phyloP scores from a whole-genome alignment of 164 flowering plant species.

The Piper longum region DNA sequence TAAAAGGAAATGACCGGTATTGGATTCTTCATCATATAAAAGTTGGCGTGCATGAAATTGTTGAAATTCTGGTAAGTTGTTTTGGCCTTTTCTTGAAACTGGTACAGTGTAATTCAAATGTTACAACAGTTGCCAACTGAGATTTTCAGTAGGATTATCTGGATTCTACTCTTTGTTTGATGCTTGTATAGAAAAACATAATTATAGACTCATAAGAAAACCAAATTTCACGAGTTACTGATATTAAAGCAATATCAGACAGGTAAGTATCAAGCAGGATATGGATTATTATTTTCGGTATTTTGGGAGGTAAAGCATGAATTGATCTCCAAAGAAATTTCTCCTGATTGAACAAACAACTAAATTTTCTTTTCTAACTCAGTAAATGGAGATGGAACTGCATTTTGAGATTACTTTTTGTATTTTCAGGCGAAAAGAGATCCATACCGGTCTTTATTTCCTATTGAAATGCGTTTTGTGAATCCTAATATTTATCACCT shows the following conservation, averaged over 20 bases:
- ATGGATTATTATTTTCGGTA: neutral
- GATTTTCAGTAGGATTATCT: neutral
- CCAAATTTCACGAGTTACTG: neutral
- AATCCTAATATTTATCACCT: slow-evolving; percentile 88
- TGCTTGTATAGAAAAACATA: too few species aligned
- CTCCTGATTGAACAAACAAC: too few species aligned
- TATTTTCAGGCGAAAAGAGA: slow-evolving; percentile 89
- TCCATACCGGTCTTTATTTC: slow-evolving; percentile 91
- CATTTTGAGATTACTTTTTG: neutral
- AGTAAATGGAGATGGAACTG: too few species aligned
- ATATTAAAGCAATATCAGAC: neutral
- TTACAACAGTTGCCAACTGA: neutral
- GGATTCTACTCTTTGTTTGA: neutral
- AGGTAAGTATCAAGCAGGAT: neutral
- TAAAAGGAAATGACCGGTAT: slow-evolving; percentile 90
- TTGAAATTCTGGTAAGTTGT: slow-evolving; percentile 78
- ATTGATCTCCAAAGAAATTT: too few species aligned
- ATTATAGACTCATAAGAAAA: neutral
- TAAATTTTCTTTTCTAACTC: too few species aligned
- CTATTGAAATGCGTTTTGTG: slow-evolving; percentile 93
- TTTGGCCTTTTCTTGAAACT: neutral
- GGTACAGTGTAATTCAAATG: neutral
- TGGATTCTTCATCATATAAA: slow-evolving; percentile 97
- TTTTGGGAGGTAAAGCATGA: too few species aligned
- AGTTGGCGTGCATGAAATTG: slow-evolving; percentile 83